A percentile compares a stretch with the other conserved stretches of the same genome.
These are phyloP conservation scores for Cynanchum wilfordii DNA, from an alignment of 257 asterid species.

Conservation along the genomic window DNA sequence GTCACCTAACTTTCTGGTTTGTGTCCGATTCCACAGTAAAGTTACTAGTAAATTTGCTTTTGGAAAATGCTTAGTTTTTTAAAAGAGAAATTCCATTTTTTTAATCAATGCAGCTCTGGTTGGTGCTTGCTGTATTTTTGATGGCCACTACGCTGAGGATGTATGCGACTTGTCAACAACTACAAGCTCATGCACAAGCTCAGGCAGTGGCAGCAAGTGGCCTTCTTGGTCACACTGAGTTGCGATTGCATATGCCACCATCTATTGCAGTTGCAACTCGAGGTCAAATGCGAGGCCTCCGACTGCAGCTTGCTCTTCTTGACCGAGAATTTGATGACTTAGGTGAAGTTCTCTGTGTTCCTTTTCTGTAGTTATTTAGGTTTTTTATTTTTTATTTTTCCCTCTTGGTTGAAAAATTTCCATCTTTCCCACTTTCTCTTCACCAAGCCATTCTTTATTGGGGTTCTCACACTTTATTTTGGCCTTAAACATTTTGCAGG, in stretches of 20 bases:
- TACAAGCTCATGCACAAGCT: conserved; percentile 99
- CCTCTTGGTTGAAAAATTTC: not conserved
- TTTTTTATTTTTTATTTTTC: not conserved
- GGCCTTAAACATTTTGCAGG: not conserved
- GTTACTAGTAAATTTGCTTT: not conserved
- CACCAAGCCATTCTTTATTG: not conserved
- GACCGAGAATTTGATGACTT: conserved; percentile 96
- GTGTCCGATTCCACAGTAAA: conserved; percentile 29
- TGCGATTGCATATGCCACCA: conserved; percentile 98
- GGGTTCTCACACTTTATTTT: not conserved
- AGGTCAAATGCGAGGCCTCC: conserved; percentile 94
- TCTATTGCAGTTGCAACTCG: conserved; percentile 91
- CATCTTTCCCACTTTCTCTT: not conserved
- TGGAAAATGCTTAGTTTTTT: not conserved
- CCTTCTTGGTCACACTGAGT: conserved; percentile 90
- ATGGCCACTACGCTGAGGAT: conserved; percentile 91
- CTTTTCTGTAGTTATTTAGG: conserved; percentile 4
- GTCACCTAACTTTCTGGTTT: conserved; percentile 95
- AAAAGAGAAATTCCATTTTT: conserved; percentile 1
- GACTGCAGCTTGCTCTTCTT: conserved; percentile 99
- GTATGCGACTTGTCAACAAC: conserved; percentile 99
- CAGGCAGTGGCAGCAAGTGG: conserved; percentile 96
- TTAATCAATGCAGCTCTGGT: conserved; percentile 62
- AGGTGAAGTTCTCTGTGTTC: conserved; percentile 35
- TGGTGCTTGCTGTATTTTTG: conserved; percentile 92